Evolutionary conservation across 2,329 filamentous ascomycete genomes (phyloP).

Genomic region (Claviceps africana): DNA sequence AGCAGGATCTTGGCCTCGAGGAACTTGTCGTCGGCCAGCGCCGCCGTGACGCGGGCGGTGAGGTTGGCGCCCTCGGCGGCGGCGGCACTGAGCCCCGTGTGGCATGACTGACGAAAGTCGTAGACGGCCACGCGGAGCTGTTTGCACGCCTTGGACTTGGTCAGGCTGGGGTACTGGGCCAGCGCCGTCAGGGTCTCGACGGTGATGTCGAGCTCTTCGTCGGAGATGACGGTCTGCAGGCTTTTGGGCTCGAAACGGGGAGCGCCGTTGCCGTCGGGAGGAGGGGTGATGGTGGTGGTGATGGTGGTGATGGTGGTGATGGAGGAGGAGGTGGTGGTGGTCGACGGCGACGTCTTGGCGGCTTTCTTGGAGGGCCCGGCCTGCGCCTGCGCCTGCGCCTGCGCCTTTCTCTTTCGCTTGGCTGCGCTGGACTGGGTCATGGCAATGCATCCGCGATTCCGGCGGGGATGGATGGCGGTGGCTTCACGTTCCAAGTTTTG

Average conservation of each 20-base stretch:
- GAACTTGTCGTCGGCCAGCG: slow-evolving; percentile 50
- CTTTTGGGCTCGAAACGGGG: slow-evolving; percentile 29
- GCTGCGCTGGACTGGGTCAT: slow-evolving; percentile 25
- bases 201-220: slow-evolving; percentile 53
- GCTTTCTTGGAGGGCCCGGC: slow-evolving; percentile 22
- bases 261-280: slow-evolving; percentile 18
- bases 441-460: neutral
- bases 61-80: slow-evolving; percentile 41
- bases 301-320: slow-evolving; percentile 19
- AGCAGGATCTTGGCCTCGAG: slow-evolving; percentile 51
- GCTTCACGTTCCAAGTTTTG: neutral
- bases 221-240: slow-evolving; percentile 40
- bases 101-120: slow-evolving; percentile 54
- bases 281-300: slow-evolving; percentile 20
- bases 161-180: slow-evolving; percentile 43
- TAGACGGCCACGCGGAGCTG: slow-evolving; percentile 53
- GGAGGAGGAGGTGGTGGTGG: slow-evolving; percentile 22
- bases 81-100: slow-evolving; percentile 47
- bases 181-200: slow-evolving; percentile 49
- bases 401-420: slow-evolving; percentile 30
- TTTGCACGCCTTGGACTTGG: slow-evolving; percentile 55
- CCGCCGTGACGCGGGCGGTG: slow-evolving; percentile 51
- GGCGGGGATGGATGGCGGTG: neutral
- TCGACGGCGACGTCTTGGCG: slow-evolving; percentile 17
- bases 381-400: slow-evolving; percentile 20